Evolutionary conservation across 1,139 yeast species (phyloP).

Genomic region (Blastobotrys proliferans): DNA sequence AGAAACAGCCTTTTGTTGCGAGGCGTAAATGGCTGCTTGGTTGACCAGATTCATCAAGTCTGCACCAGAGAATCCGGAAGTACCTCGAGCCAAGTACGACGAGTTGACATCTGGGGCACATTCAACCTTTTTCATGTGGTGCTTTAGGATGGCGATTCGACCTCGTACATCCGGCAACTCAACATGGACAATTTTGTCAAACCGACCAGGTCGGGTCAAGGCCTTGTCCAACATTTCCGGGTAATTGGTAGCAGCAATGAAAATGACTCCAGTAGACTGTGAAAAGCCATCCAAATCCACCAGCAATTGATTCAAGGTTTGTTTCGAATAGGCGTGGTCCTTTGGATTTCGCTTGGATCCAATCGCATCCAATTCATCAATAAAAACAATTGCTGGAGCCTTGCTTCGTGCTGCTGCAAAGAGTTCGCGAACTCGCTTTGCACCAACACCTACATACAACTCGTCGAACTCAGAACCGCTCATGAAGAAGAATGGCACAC

Average conservation of each 20-base stretch:
- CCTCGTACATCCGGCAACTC: conserved; percentile 98
- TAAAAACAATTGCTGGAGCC: conserved; percentile 95
- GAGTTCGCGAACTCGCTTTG: conserved; percentile 91
- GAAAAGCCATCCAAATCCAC: conserved; percentile 97
- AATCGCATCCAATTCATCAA: conserved; percentile 96
- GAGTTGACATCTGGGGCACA: conserved; percentile 83
- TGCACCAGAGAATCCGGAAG: conserved; percentile 97
- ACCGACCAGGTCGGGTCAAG: conserved; percentile 95
- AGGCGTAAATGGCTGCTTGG: conserved; percentile 97
- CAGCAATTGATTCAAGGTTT: conserved; percentile 88
- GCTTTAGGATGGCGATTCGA: conserved; percentile 84
- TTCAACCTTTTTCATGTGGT: conserved; percentile 89
- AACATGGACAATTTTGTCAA: conserved; percentile 92
- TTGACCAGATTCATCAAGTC: conserved; percentile 92
- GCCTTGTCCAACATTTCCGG: conserved; percentile 97
- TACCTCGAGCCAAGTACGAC: conserved; percentile 86
- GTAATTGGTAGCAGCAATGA: conserved; percentile 97
- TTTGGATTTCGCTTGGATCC: conserved; percentile 97
- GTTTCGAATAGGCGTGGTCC: conserved; percentile 97
- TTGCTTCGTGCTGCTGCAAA: conserved; percentile 90
- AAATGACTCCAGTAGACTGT: conserved; percentile 87
- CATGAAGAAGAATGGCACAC: conserved; percentile 97
- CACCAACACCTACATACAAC: conserved; percentile 98
- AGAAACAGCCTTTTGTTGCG: conserved; percentile 83
- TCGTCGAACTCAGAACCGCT: conserved; percentile 98